phyloP scores from a whole-genome alignment of 805 yeast species.

The Ogataea paradorogensis region DNA sequence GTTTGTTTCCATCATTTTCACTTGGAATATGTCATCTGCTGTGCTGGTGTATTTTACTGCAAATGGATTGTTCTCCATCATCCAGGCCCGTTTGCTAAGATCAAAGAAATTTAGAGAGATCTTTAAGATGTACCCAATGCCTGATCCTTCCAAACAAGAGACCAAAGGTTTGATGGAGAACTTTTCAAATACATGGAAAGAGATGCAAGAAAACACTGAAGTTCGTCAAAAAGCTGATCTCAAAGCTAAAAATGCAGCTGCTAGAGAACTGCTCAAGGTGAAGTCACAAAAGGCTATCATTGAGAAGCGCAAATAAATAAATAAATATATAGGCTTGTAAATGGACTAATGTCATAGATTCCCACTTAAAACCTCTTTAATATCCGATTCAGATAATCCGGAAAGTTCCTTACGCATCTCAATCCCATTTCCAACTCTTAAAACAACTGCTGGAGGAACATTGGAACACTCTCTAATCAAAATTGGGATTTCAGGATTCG shows the following conservation, averaged over 20 bases:
- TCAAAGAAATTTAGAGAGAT: constrained; percentile 53
- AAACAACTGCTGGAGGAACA: constrained; percentile 68
- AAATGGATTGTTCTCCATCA: constrained; percentile 69
- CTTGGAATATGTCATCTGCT: constrained; percentile 82
- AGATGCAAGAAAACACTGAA: constrained; percentile 29
- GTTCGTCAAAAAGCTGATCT: constrained; percentile 26
- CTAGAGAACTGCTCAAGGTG: constrained; percentile 26
- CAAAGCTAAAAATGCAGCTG: constrained; percentile 30
- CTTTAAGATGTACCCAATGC: constrained; percentile 55
- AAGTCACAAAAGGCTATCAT: constrained; percentile 28
- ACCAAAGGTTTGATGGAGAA: constrained; percentile 31
- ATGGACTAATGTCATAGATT: constrained; percentile 7
- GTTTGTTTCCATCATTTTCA: constrained; percentile 78
- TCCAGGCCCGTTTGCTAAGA: constrained; percentile 69
- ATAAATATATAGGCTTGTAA: constrained; percentile 8
- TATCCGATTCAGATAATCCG: constrained; percentile 45
- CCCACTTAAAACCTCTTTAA: constrained; percentile 34
- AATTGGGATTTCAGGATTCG: constrained; percentile 67
- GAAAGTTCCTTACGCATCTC: constrained; percentile 49
- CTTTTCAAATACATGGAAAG: constrained; percentile 31
- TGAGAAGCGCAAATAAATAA: constrained; percentile 21
- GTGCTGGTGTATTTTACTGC: constrained; percentile 83
- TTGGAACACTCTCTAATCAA: constrained; percentile 76
- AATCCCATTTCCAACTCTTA: constrained; percentile 61
- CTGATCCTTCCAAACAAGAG: constrained; percentile 31